These are phyloP conservation scores for Quercus cerris DNA, from an alignment of 306 rosid genomes.

Conservation along the genomic window DNA sequence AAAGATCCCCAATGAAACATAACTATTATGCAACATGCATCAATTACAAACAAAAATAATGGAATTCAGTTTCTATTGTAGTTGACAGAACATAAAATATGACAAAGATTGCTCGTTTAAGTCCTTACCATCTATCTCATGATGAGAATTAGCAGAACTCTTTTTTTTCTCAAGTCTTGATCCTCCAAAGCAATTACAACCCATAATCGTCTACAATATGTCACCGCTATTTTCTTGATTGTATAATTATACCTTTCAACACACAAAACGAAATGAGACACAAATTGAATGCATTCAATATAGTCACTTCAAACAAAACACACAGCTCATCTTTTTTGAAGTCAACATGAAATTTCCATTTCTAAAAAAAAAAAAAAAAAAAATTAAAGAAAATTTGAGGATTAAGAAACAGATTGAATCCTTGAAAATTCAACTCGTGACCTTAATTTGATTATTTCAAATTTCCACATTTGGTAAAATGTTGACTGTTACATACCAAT, in stretches of 20 bases:
- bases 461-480: background rate
- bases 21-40: background rate
- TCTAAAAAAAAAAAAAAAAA: too few species aligned
- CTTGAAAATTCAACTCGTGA: background rate
- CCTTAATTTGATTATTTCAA: background rate
- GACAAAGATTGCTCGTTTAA: background rate
- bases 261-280: constrained; percentile 14
- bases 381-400: background rate
- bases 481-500: background rate
- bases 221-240: constrained; percentile 20
- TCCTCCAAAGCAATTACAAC: constrained; percentile 84
- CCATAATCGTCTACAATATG: constrained; percentile 45
- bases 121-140: constrained; percentile 54
- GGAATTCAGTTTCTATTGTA: background rate
- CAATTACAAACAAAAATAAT: background rate
- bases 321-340: background rate
- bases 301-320: background rate
- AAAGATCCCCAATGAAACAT: background rate
- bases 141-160: constrained; percentile 26
- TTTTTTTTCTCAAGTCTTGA: constrained; percentile 35
- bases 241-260: constrained; percentile 7
- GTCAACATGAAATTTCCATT: background rate
- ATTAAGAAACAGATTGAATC: background rate
- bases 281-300: background rate
- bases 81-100: constrained; percentile 10